Evolutionary conservation across 1,284 basidiomycete genomes (phyloP), one percentile per base, ranked within the genome.

Genomic region (Ceratobasidium sp.): DNA sequence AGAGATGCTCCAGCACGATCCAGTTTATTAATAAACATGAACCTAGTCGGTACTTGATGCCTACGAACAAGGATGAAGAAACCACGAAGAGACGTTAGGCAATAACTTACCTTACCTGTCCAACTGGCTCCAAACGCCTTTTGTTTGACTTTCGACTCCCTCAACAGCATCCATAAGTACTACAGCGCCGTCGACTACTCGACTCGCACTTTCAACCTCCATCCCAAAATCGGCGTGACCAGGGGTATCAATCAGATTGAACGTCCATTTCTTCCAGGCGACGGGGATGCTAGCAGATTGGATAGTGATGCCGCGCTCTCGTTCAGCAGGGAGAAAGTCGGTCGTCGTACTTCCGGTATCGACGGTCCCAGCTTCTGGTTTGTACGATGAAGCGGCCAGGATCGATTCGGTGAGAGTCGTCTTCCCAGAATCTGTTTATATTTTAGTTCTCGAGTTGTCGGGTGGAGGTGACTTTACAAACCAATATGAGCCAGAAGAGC

Each of bases 211-310:
- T 80, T 96, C 95, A 11, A 96, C 95, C 78, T 96, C 94, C 91
- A 96, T 95, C 1, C 94, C 94, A 82, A 96, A 96, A 80, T 96
- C 94, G 7, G 94, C 93, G 80, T 96, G 94, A 18, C 94, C 94
- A 7, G 94, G 94, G 5, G 94, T 96, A 78, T 96, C 95, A 61
- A 96, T 91, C 46, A 96, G 86, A 77, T 95, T 95, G 81, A 94
- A 92, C 2, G 86, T 88, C 88, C 91, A 93, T 74, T 88, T 80
- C 78, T 90, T 88, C 95, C 95, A 96, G 79, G 87, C 86, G n/a
- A 96, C 91, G 0, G 94, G 94, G 69, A 96, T 94, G 80, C 93
- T 94, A 14, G 94, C 94, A 18, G 92, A 93, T 78, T 96, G 94
- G 74, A 96, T 95, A 1, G 95, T 96, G 75, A 96, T 96, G 4